Conservation (phyloP, 352 stramenopile genomes). For the Phytophthora hibernalis region DNA sequence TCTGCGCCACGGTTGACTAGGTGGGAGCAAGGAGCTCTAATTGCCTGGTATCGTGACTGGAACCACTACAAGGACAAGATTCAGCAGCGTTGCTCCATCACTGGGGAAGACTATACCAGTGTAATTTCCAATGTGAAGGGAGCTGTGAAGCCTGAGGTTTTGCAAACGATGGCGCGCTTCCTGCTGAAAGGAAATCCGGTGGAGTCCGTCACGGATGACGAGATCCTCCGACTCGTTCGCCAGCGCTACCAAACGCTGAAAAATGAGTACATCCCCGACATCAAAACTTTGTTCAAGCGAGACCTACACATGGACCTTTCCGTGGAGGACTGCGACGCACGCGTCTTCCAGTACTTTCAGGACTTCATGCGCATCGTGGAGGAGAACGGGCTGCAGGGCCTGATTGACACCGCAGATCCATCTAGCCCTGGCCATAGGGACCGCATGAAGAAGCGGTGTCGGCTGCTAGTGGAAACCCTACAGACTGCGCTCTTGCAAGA, state of each 20-base stretch:
- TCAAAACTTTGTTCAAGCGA: too few relatives aligned
- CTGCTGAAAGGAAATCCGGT: conserved; percentile 20
- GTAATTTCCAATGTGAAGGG: conserved; percentile 23
- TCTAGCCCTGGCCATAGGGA: too few relatives aligned
- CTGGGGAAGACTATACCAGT: conserved; percentile 17
- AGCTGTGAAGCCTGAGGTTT: conserved; percentile 20
- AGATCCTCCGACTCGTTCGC: conserved; percentile 18
- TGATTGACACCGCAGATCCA: too few relatives aligned
- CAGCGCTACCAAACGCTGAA: conserved; percentile 14
- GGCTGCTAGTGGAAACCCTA: conserved; percentile 5
- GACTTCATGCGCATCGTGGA: too few relatives aligned
- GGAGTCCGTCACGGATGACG: conserved; percentile 12
- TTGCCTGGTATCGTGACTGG: too few relatives aligned
- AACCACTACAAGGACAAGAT: background rate
- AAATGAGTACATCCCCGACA: too few relatives aligned
- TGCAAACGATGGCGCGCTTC: conserved; percentile 24
- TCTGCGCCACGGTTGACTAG: too few relatives aligned
- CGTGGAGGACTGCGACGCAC: too few relatives aligned
- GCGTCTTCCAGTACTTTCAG: too few relatives aligned
- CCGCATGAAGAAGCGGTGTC: conserved; percentile 4
- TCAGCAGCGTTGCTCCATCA: conserved; percentile 14
- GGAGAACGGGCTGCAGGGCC: too few relatives aligned
- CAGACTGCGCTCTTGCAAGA: conserved; percentile 4
- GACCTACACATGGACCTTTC: too few relatives aligned
- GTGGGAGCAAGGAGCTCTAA: too few relatives aligned